phyloP scores from a whole-genome alignment of 1,139 yeast species.

The Debaryomycetaceae sp. region DNA sequence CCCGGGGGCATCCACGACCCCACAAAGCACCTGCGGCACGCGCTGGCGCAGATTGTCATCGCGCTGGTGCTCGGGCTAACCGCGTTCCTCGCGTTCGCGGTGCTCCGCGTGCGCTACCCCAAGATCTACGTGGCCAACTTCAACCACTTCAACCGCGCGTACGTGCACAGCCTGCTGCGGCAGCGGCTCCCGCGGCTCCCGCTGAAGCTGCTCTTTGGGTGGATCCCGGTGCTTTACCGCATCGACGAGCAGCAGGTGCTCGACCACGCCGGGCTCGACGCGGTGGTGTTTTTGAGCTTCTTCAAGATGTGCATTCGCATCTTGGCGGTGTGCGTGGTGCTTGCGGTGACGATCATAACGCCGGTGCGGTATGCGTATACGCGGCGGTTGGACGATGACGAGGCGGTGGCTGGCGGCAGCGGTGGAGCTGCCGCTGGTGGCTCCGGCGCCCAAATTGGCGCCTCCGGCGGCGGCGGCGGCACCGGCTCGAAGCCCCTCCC shows the following conservation, averaged over 20 bases:
- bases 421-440: slow-evolving; percentile 15
- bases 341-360: slow-evolving; percentile 64
- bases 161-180: slow-evolving; percentile 41
- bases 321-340: slow-evolving; percentile 50
- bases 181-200: slow-evolving; percentile 37
- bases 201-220: slow-evolving; percentile 57
- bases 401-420: slow-evolving; percentile 37
- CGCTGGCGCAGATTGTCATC: slow-evolving; percentile 51
- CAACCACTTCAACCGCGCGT: slow-evolving; percentile 37
- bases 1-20: slow-evolving; percentile 6
- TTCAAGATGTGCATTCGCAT: slow-evolving; percentile 73
- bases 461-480: slow-evolving; percentile 2
- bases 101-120: slow-evolving; percentile 64
- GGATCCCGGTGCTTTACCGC: slow-evolving; percentile 65
- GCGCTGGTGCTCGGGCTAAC: slow-evolving; percentile 60
- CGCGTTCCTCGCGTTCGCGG: slow-evolving; percentile 62
- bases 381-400: slow-evolving; percentile 56
- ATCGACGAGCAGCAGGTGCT: slow-evolving; percentile 74
- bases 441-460: slow-evolving; percentile 5
- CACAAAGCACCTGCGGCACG: slow-evolving; percentile 24
- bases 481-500: too few relatives aligned
- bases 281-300: slow-evolving; percentile 79
- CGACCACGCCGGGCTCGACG: slow-evolving; percentile 91
- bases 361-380: slow-evolving; percentile 72
- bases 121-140: slow-evolving; percentile 63